Base-by-base conservation (phyloP, 2,329 filamentous ascomycete species). In the Diplodia corticola region DNA sequence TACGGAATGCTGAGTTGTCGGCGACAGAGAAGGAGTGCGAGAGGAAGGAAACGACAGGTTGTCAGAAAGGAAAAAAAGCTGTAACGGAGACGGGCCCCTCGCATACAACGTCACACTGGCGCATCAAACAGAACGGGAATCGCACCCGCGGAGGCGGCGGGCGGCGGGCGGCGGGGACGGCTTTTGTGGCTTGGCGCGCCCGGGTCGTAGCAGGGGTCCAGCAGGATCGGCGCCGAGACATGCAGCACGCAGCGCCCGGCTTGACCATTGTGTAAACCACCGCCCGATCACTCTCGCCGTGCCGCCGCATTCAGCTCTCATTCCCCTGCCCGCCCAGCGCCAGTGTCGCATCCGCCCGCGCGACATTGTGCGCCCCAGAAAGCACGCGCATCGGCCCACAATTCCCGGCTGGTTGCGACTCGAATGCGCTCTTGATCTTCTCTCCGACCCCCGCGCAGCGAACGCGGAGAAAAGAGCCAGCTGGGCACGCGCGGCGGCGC, bases 381-480 rank as follows among this genome's bases (percentile, higher is more conserved):
- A 28, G 10, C 26, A 10, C 28, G 55, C n/a, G 44, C 57, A 30
- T 20, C 17, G 40, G 15, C 24, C 26, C 55, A 24, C 55, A 48
- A 28, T 26, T 28, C 24, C 37, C 22, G 9, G 35, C 37, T 28
- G 37, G 55, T 4, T 44, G 24, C 28, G 28, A 30, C 44, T 61
- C 44, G 48, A 61, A 61, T 61, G 57, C 44, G 40, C 57, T 33
- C 26, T 35, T 61, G 57, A 61, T 59, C 55, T 37, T 59, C 55
- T 22, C 40, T 17, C 28, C 26, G 20, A 30, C 44, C 57, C 57
- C 57, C 57, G 57, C 57, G 40, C 57, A 61, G 44, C 40, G 26
- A 61, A 48, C 57, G 57, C 40, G 57, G 57, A 61, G 57, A 61
- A 61, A 64, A 64, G 50, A 64, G 50, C 63, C 54, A 55, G n/a